Evolutionary conservation across 345 rosid species (phyloP).

Genomic region (Anastatica hierochuntica): DNA sequence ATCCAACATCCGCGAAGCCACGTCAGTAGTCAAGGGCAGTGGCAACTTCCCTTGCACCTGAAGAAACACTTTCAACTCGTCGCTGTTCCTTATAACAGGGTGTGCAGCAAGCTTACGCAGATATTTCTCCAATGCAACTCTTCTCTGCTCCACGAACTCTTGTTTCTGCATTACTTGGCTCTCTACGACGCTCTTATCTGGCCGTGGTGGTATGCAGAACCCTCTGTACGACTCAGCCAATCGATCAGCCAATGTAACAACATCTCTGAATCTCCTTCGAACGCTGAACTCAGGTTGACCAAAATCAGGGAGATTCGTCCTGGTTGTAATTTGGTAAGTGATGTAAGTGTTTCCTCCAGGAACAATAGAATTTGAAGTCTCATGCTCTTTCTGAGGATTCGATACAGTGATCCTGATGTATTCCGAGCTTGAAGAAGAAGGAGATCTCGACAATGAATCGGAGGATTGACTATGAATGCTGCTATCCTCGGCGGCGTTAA

Average conservation of each 20-base stretch:
- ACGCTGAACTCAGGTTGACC: slow-evolving; percentile 62
- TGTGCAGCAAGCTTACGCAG: slow-evolving; percentile 60
- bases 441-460: slow-evolving; percentile 41
- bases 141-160: slow-evolving; percentile 91
- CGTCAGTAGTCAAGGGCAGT: slow-evolving; percentile 52
- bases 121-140: slow-evolving; percentile 81
- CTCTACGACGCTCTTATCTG: slow-evolving; percentile 93
- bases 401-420: slow-evolving; percentile 74
- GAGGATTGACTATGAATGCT: slow-evolving; percentile 33
- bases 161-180: slow-evolving; percentile 96
- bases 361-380: slow-evolving; percentile 57
- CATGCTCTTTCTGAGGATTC: slow-evolving; percentile 78
- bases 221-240: slow-evolving; percentile 79
- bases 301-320: slow-evolving; percentile 71
- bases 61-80: slow-evolving; percentile 72
- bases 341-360: slow-evolving; percentile 67
- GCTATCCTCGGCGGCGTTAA: slow-evolving; percentile 47
- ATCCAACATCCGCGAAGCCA: slow-evolving; percentile 91
- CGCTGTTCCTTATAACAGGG: slow-evolving; percentile 69
- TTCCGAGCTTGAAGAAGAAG: slow-evolving; percentile 40
- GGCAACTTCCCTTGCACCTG: slow-evolving; percentile 76
- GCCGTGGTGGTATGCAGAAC: slow-evolving; percentile 76
- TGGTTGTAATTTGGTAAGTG: slow-evolving; percentile 70
- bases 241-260: slow-evolving; percentile 74
- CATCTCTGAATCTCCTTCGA: slow-evolving; percentile 71